A percentile compares a stretch with the other conserved stretches of the same genome.
phyloP scores from a whole-genome alignment of 345 rosid genomes.

The Toxicodendron radicans region DNA sequence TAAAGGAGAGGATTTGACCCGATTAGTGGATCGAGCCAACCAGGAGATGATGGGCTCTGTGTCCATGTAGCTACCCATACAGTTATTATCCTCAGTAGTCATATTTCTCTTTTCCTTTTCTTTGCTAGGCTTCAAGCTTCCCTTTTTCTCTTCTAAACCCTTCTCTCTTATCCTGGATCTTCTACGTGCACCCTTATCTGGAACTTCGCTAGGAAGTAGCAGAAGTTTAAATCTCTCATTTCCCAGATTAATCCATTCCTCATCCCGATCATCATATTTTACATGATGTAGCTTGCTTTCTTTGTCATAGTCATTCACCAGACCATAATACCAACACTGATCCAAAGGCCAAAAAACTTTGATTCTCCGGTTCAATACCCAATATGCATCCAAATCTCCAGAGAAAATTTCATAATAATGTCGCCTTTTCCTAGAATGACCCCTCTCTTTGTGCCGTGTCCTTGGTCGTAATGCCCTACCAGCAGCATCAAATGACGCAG shows the following conservation, averaged over 20 bases:
- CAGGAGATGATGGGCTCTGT: conserved; percentile 92
- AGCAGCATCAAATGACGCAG: conserved; percentile 56
- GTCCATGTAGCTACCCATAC: conserved; percentile 55
- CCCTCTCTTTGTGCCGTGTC: conserved; percentile 51
- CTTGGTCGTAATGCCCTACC: conserved; percentile 79
- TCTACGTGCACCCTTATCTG: conserved; percentile 46
- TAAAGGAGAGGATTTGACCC: conserved; percentile 55
- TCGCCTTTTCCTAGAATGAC: conserved; percentile 66
- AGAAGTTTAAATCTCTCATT: conserved; percentile 86
- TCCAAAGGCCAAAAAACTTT: conserved; percentile 98
- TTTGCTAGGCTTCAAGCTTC: conserved; percentile 33
- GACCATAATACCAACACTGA: conserved; percentile 87
- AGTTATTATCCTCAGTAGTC: conserved; percentile 51
- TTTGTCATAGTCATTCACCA: conserved; percentile 66
- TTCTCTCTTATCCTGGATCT: conserved; percentile 43
- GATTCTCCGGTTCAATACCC: conserved; percentile 74
- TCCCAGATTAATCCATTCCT: conserved; percentile 87
- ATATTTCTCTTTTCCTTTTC: conserved; percentile 41
- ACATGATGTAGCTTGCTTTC: conserved; percentile 83
- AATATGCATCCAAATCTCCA: conserved; percentile 65
- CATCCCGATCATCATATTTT: conserved; percentile 96
- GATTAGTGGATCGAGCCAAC: conserved; percentile 67
- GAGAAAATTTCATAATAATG: conserved; percentile 77
- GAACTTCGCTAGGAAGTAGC: conserved; percentile 80
- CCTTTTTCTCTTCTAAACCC: conserved; percentile 34